Percentiles rank a stretch among this genome's conserved stretches.
Evolutionary conservation across 1,139 yeast species (phyloP).

Genomic region (Zygosaccharomyces pseudobailii): DNA sequence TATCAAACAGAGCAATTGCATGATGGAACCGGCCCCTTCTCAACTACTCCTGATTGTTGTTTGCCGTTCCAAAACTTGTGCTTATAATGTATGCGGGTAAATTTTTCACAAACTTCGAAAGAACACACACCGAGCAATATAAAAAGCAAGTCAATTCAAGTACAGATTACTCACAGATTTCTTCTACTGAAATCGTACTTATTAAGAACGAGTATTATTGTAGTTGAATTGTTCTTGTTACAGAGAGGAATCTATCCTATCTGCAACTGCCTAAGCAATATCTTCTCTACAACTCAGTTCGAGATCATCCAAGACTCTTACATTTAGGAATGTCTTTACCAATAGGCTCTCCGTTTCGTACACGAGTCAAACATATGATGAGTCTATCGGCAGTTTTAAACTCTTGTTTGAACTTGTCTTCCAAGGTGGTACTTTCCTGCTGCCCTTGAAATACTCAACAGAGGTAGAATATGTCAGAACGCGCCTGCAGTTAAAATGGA

Average conservation of each 20-base stretch:
- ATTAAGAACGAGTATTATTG: slow-evolving; percentile 37
- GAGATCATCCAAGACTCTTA: slow-evolving; percentile 22
- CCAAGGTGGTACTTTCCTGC: too few relatives aligned
- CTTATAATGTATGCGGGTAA: slow-evolving; percentile 1
- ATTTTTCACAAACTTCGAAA: background rate
- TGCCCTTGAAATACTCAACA: too few relatives aligned
- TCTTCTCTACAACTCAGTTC: slow-evolving; percentile 36
- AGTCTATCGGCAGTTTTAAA: background rate
- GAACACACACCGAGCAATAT: background rate
- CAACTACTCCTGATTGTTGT: too few relatives aligned
- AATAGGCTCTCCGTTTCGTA: slow-evolving; percentile 18
- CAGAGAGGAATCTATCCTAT: background rate
- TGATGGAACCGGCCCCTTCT: background rate
- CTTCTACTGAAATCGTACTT: slow-evolving; percentile 25
- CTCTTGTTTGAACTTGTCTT: too few relatives aligned
- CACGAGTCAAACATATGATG: slow-evolving; percentile 22
- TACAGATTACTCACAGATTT: background rate
- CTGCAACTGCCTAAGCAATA: slow-evolving; percentile 26
- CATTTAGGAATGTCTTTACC: slow-evolving; percentile 8
- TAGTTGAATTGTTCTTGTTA: slow-evolving; percentile 33
- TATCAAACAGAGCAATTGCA: slow-evolving; percentile 1
- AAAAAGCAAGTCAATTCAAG: background rate
- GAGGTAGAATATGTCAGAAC: too few relatives aligned
- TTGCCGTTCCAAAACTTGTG: background rate
- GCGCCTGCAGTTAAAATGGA: too few relatives aligned